Evolutionary conservation across 768 basidiomycete species (phyloP).

Genomic region (Pulveroboletus frians): DNA sequence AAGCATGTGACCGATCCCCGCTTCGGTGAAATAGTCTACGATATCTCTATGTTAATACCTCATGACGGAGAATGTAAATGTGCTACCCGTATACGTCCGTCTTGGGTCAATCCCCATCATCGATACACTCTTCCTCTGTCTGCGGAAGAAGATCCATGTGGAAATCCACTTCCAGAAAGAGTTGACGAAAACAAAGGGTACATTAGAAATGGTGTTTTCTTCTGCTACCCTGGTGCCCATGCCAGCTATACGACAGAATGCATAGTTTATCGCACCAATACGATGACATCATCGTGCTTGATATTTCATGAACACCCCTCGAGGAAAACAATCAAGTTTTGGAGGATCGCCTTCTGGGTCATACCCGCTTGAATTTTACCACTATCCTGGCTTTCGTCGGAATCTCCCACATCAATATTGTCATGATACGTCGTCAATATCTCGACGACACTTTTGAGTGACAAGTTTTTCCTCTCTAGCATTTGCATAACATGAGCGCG

Average conservation of each 20-base stretch:
- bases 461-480: constrained; percentile 66
- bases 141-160: constrained; percentile 77
- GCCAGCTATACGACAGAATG: constrained; percentile 11
- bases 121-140: constrained; percentile 74
- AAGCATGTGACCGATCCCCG: constrained; percentile 86
- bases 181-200: constrained; percentile 74
- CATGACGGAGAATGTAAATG: constrained; percentile 5
- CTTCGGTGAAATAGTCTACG: constrained; percentile 85
- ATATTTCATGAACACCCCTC: constrained; percentile 27
- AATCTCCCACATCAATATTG: constrained; percentile 59
- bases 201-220: constrained; percentile 85
- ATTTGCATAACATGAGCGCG: constrained; percentile 71
- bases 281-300: neutral
- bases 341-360: constrained; percentile 64
- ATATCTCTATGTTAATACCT: constrained; percentile 64
- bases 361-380: constrained; percentile 36
- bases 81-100: constrained; percentile 68
- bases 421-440: constrained; percentile 69
- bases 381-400: constrained; percentile 17
- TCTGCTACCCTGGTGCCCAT: constrained; percentile 39
- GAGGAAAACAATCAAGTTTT: constrained; percentile 62
- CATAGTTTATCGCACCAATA: constrained; percentile 11
- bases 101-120: constrained; percentile 93
- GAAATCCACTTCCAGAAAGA: constrained; percentile 90
- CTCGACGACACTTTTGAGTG: constrained; percentile 62